Percentiles rank a stretch among this genome's conserved stretches.
phyloP scores from a whole-genome alignment of 2,329 filamentous ascomycete genomes.

The Pseudodiploospora longispora region DNA sequence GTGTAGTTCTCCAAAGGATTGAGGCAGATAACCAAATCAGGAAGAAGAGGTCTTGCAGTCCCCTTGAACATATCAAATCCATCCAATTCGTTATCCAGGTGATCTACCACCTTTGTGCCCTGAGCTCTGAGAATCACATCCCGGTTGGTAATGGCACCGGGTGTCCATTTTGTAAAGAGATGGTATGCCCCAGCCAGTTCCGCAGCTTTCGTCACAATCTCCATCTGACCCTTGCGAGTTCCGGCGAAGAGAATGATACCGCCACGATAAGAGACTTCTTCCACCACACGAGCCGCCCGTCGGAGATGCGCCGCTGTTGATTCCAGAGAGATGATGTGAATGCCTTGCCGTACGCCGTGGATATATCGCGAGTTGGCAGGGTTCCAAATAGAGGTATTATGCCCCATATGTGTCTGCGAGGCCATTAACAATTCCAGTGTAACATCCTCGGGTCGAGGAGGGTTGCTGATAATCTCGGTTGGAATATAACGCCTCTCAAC shows the following conservation, averaged over 20 bases:
- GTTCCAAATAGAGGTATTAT: constrained; percentile 88
- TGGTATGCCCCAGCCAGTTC: constrained; percentile 73
- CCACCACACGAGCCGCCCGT: constrained; percentile 86
- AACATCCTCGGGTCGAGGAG: constrained; percentile 70
- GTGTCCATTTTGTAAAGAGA: constrained; percentile 87
- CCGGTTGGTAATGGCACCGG: constrained; percentile 86
- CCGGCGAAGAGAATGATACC: constrained; percentile 88
- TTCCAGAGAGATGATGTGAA: constrained; percentile 91
- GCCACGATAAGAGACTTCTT: constrained; percentile 73
- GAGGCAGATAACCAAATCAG: constrained; percentile 85
- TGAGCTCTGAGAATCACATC: constrained; percentile 74
- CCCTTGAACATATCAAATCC: constrained; percentile 60
- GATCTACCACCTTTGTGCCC: constrained; percentile 67
- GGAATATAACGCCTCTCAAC: constrained; percentile 55
- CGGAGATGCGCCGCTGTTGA: constrained; percentile 80
- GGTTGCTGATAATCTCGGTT: constrained; percentile 57
- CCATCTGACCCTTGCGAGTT: constrained; percentile 72
- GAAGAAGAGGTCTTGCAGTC: constrained; percentile 60
- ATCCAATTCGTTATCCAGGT: constrained; percentile 51
- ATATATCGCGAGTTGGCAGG: constrained; percentile 91
- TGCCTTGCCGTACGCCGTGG: constrained; percentile 76
- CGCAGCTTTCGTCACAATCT: constrained; percentile 73
- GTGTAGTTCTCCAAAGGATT: constrained; percentile 92
- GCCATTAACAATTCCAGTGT: constrained; percentile 87
- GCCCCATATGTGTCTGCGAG: constrained; percentile 80